Evolutionary conservation across 805 yeast genomes (phyloP).

Genomic region (Metschnikowia picachoensis): DNA sequence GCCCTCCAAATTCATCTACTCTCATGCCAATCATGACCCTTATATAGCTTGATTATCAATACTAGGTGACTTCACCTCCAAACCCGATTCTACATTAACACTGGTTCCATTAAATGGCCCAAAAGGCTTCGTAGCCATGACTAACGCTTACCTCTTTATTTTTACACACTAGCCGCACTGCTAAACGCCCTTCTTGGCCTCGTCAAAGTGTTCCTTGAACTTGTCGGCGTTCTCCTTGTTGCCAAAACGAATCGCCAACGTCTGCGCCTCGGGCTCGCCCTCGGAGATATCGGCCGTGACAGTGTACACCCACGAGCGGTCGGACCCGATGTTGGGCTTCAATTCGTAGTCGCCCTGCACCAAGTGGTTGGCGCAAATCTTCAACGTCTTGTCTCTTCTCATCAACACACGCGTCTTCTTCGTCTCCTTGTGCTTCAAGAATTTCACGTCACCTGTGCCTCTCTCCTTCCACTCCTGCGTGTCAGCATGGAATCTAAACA

Average conservation of each 20-base stretch:
- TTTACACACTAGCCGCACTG: neutral
- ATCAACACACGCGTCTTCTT: slow-evolving; percentile 85
- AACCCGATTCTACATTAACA: neutral
- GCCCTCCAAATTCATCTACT: no score
- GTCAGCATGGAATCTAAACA: slow-evolving; percentile 84
- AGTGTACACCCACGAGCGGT: slow-evolving; percentile 96
- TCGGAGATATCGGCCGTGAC: slow-evolving; percentile 94
- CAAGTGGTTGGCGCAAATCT: slow-evolving; percentile 96
- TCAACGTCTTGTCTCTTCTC: slow-evolving; percentile 99
- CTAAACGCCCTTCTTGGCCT: slow-evolving; percentile 52
- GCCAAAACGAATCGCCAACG: slow-evolving; percentile 94
- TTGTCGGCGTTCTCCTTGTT: slow-evolving; percentile 89
- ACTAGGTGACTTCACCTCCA: neutral
- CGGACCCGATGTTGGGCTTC: slow-evolving; percentile 93
- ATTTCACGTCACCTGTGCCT: slow-evolving; percentile 97
- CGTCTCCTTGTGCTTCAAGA: slow-evolving; percentile 81
- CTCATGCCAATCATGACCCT: no score
- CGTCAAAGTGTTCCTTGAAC: slow-evolving; percentile 88
- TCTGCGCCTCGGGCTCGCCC: slow-evolving; percentile 93
- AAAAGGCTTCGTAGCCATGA: neutral
- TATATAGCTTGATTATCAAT: no score
- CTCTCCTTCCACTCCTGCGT: slow-evolving; percentile 97
- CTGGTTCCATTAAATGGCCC: neutral
- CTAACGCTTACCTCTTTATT: neutral
- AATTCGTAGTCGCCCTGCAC: slow-evolving; percentile 77